Base-by-base conservation (phyloP, 495 filamentous ascomycete genomes). In the Hypoxylon lienhwacheense region DNA sequence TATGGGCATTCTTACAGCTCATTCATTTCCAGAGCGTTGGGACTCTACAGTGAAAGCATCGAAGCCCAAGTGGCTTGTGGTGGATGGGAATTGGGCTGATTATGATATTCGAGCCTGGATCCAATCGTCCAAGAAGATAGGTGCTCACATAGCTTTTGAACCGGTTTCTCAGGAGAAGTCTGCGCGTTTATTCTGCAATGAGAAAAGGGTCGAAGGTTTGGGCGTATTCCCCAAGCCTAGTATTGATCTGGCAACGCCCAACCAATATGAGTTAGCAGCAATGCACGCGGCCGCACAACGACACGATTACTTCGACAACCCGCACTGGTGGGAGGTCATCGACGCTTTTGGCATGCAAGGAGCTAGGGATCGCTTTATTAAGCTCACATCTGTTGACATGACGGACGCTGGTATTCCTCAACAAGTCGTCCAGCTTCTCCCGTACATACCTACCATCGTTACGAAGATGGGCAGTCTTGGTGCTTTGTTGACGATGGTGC, bases 111-210 rank as follows among this genome's bases (percentile, higher is more conserved):
- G 73, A 24, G 75, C 77, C 36, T 90, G 86, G 87, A 70, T 85
- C 26, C 48, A 67, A 6, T 63, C 81, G n/a, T 87, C 75, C 20
- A 80, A 78, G 45, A 34, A 47, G 5, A 68, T 77, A 46, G 71
- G 72, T 11, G 76, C 82, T 5, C 72, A 75, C 2, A 77, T 90
- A n/a, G 85, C 85, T 11, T 95, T 91, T 57, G 93, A 98, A 66
- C 93, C 93, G n/a, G 95, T 97, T 7, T 93, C 89, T 2, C 77
- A 77, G 2, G 81, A 78, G 34, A 98, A 98, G 68, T 79, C 88
- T 5, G 71, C 78, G 6, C 75, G 85, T 2, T 69, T 97, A 3
- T 90, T 97, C 61, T 67, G 70, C 17, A 57, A 63, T 5, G 49
- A 71, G 43, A 37, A 60, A 62, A 17, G 64, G 50, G 26, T 43